Conservation (phyloP, 306 rosid species). For the Mimosa pudica region DNA sequence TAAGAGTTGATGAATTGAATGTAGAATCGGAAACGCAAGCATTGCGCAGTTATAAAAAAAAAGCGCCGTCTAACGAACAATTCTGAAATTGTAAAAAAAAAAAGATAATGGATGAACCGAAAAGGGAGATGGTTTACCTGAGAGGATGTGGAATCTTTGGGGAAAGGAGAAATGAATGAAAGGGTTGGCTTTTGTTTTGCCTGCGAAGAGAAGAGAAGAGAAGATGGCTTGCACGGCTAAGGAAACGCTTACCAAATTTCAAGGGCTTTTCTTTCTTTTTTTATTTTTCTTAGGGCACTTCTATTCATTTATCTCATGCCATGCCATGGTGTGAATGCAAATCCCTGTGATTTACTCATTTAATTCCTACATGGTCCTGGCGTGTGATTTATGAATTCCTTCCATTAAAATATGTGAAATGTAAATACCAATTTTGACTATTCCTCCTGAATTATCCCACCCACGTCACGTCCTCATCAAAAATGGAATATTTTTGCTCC, state of each 20-base stretch:
- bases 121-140: conserved; percentile 37
- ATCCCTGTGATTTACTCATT: not conserved
- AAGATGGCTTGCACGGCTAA: conserved; percentile 17
- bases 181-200: not conserved
- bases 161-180: not conserved
- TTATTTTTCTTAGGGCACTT: not conserved
- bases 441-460: too few relatives aligned
- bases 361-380: not conserved
- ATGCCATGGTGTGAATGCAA: not conserved
- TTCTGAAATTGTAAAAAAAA: not conserved
- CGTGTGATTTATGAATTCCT: too few relatives aligned
- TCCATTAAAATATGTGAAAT: too few relatives aligned
- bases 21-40: not conserved
- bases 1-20: not conserved
- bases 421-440: too few relatives aligned
- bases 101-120: not conserved
- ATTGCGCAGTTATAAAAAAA: not conserved
- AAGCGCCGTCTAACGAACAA: not conserved
- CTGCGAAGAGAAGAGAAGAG: too few relatives aligned
- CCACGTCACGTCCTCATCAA: too few relatives aligned
- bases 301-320: not conserved
- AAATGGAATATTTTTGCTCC: too few relatives aligned
- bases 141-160: not conserved
- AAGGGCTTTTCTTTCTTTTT: not conserved
- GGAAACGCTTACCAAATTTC: not conserved